Evolutionary conservation across 148 eudicot genomes (phyloP).

Genomic region (Diospyros lotus): DNA sequence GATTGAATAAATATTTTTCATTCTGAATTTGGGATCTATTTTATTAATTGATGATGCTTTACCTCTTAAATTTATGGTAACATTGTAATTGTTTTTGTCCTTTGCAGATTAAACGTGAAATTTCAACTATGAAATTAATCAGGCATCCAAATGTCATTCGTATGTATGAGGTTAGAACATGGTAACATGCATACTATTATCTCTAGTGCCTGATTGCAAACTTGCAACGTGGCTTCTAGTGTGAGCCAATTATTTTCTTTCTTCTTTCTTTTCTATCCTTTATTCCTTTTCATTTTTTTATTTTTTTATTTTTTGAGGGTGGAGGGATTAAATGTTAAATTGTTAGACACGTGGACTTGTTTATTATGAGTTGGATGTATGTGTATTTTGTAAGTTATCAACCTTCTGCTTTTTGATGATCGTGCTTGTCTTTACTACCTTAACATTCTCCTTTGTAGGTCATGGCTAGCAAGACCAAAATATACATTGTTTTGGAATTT

Average conservation of each 20-base stretch:
- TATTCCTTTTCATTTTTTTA: no score
- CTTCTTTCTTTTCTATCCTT: background rate
- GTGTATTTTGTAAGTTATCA: background rate
- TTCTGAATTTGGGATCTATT: background rate
- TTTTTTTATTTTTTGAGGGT: no score
- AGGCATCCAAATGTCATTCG: constrained; percentile 92
- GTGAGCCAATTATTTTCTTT: background rate
- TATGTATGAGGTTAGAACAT: constrained; percentile 63
- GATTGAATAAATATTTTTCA: background rate
- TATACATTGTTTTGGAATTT: constrained; percentile 81
- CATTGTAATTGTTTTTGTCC: constrained; percentile 4
- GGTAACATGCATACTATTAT: background rate
- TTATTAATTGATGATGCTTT: background rate
- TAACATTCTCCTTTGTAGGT: constrained; percentile 43
- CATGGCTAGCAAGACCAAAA: constrained; percentile 95
- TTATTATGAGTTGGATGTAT: background rate
- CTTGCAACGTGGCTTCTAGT: background rate
- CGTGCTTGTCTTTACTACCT: constrained; percentile 20
- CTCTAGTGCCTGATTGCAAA: background rate
- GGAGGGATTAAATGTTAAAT: no score
- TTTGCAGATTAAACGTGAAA: constrained; percentile 90
- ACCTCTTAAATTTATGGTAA: background rate
- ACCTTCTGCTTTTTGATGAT: constrained; percentile 7
- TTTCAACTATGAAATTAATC: constrained; percentile 85
- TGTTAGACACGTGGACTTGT: background rate